Base-by-base conservation (phyloP, 305 asterid species). In the Lippia alba region DNA sequence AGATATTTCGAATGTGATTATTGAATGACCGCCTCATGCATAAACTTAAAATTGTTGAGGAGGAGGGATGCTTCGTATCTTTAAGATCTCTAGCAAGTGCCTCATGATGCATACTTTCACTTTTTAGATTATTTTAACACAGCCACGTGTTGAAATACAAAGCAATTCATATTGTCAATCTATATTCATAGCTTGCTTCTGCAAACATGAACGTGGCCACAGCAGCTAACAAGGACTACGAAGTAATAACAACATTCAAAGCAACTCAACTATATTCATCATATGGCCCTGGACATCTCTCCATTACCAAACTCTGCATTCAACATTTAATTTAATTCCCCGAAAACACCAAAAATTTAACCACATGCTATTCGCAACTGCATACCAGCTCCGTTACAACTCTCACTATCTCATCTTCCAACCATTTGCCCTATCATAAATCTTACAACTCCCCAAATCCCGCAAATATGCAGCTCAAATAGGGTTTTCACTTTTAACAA, bases 401-500 rank as follows among this genome's bases (percentile, higher is more conserved):
- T 30, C 67, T 17, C 44, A 33, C 48, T 17, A 65, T 46, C 71
- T 44, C 61, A 45, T 46, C 18, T 12, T 36, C 39, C n/a, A 45
- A 24, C 36, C 55, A 66, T 2, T 19, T 0, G 18, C 48, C 34
- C 39, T 34, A 50, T 57, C 67, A 58, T 44, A 20, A 44, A 10
- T 10, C 32, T 53, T 44, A 65, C 30, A 56, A 56, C 66, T 34
- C 33, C 48, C 62, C 8, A 12, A 61, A 59, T 46, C 66, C 61
- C 12, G 24, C 17, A 34, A 34, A 14, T 9, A 55, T 14, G 14
- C 10, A 18, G 44, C 64, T 41, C 57, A 9, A 49, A 51, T 46
- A 67, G 78, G 78, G 64, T 41, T 67, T 54, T 60, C 51, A 53
- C 65, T 32, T 41, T n/a, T 50, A 61, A 20, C 53, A 32, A 54